Percentiles rank a stretch among this genome's conserved stretches.
Conservation (phyloP, 2,329 filamentous ascomycete species). For the Pseudonectria foliicola region DNA sequence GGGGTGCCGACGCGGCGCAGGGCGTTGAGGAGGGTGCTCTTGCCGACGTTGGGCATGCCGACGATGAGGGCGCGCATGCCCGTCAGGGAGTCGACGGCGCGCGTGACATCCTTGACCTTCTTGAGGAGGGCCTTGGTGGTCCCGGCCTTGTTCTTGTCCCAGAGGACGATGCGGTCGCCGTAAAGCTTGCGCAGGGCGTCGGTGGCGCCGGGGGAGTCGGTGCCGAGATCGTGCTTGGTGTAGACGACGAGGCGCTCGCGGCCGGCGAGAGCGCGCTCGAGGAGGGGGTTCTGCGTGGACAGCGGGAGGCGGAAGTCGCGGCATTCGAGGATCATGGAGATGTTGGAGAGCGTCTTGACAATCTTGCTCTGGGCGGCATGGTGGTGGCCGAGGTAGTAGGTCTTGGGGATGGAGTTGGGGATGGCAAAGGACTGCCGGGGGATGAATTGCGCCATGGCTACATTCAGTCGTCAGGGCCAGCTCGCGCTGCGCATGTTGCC, state of each 20-base stretch:
- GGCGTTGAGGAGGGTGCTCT: constrained; percentile 87
- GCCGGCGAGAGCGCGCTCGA: constrained; percentile 69
- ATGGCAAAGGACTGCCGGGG: constrained; percentile 68
- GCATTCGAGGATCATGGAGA: constrained; percentile 88
- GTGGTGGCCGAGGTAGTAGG: constrained; percentile 95
- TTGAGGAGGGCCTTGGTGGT: constrained; percentile 34
- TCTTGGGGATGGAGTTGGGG: constrained; percentile 68
- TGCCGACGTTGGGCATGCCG: constrained; percentile 97
- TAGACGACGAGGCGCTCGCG: constrained; percentile 77
- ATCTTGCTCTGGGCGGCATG: constrained; percentile 63
- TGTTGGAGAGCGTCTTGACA: constrained; percentile 76
- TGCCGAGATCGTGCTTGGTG: constrained; percentile 76
- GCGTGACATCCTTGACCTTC: constrained; percentile 26
- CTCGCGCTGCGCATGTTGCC: constrained; percentile 1
- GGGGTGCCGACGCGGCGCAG: constrained; percentile 60
- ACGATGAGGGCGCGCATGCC: constrained; percentile 83
- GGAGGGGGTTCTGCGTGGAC: constrained; percentile 81
- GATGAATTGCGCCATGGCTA: constrained; percentile 47
- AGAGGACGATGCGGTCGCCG: constrained; percentile 35
- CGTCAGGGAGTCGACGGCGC: constrained; percentile 51
- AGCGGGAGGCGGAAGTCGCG: constrained; percentile 88
- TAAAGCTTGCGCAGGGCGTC: constrained; percentile 27
- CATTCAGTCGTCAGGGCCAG: background rate
- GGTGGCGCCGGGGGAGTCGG: constrained; percentile 23
- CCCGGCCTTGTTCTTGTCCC: constrained; percentile 29